Evolutionary conservation across 2,329 filamentous ascomycete species (phyloP).

Genomic region (Paecilomyces niveus): DNA sequence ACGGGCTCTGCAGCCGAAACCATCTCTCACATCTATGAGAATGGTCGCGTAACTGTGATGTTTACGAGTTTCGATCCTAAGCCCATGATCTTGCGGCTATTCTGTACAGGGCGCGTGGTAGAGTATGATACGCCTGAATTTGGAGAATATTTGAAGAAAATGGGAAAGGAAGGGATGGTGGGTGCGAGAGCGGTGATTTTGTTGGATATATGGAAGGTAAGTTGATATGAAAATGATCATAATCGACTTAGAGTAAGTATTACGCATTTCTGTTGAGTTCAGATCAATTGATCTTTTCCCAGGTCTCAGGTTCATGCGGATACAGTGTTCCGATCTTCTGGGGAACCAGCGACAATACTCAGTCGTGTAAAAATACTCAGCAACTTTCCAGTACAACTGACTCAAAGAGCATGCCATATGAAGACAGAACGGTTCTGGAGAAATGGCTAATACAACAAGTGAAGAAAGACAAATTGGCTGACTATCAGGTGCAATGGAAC

Average conservation of each 20-base stretch:
- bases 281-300: too few species aligned
- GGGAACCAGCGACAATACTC: slow-evolving; percentile 43
- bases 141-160: slow-evolving; percentile 32
- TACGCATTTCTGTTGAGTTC: too few species aligned
- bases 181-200: slow-evolving; percentile 56
- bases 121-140: slow-evolving; percentile 53
- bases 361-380: too few species aligned
- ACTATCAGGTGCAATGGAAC: slow-evolving; percentile 53
- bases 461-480: background rate
- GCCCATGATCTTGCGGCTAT: slow-evolving; percentile 59
- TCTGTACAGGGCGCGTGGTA: slow-evolving; percentile 53
- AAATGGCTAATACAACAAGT: too few species aligned
- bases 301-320: slow-evolving; percentile 40
- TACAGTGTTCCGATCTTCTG: slow-evolving; percentile 49
- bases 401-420: too few species aligned
- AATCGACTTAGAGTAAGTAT: too few species aligned
- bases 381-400: too few species aligned
- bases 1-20: slow-evolving; percentile 72
- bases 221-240: slow-evolving; percentile 49
- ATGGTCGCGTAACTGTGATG: slow-evolving; percentile 66
- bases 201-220: slow-evolving; percentile 51
- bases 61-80: slow-evolving; percentile 58
- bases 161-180: slow-evolving; percentile 39
- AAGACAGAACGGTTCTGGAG: too few species aligned
- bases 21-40: slow-evolving; percentile 68